Evolutionary conservation across 805 yeast species (phyloP), one percentile per base, ranked within the genome.

Genomic region (Metschnikowia shivogae): DNA sequence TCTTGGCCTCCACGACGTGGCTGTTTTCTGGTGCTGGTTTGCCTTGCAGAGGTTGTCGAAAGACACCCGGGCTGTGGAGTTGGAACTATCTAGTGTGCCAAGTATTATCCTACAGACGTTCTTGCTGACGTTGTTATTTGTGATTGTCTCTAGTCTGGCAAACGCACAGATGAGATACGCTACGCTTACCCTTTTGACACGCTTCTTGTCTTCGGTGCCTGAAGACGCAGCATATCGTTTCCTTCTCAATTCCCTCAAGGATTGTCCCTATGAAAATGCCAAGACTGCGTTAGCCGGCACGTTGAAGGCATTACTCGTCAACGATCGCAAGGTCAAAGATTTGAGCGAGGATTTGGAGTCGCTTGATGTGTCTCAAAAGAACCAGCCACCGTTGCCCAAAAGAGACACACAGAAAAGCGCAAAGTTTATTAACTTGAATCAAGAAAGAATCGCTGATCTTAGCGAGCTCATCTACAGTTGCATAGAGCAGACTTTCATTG

Each of bases 241-340:
- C 58, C 66, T 88, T 12, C 58, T 72, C 20, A 89, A 87, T 57
- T 73, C 89, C 0, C 68, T 92, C 41, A 66, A 70, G 26, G 70
- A 76, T 42, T 85, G 92, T 57, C 90, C 93, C 1, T 79, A 74
- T 57, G 80, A 74, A 33, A 75, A 76, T 33, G 77, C 79, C 19
- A 80, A 81, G 53, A 72, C 83, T 20, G 80, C 80, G 3, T 64
- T 81, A 31, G 74, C 88, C 13, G 79, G 83, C 4, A 80, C 88
- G 20, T 73, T 89, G 57, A 88, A 84, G 60, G 88, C 83, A 53
- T 69, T 89, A 50, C 61, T 81, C 52, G 54, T 74, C 5, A 45
- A 47, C 33, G 55, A 57, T 13, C 56, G 50, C 52, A 26, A 33
- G 6, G 44, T 35, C 2, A 44, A 46, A 7, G 54, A 45, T 5